A percentile compares a stretch with the other conserved stretches of the same genome.
Conservation (phyloP, 1,284 basidiomycete genomes). For the Papiliotrema nemorosa region DNA sequence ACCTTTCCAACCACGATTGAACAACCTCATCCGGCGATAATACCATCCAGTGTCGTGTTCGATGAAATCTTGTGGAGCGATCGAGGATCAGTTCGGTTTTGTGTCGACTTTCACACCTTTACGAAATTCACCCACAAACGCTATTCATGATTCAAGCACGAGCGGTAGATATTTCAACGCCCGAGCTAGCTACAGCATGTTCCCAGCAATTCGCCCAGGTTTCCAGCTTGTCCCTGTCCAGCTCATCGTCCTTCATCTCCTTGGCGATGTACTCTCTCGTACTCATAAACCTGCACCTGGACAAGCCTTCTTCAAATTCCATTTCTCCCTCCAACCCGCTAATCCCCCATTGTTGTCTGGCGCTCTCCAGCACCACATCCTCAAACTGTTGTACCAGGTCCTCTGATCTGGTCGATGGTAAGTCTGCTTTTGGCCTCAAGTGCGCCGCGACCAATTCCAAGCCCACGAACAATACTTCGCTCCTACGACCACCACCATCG, state of each 20-base stretch:
- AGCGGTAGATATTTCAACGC: too few relatives aligned
- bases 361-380: neutral
- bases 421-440: neutral
- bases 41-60: too few relatives aligned
- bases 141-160: too few relatives aligned
- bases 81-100: too few relatives aligned
- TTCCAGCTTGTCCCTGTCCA: neutral
- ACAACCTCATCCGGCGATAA: too few relatives aligned
- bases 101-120: too few relatives aligned
- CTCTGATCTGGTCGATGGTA: neutral
- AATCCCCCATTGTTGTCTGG: neutral
- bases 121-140: too few relatives aligned
- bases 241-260: neutral
- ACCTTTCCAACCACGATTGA: too few relatives aligned
- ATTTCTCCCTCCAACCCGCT: neutral
- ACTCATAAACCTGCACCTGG: neutral
- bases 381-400: neutral
- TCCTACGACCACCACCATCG: too few relatives aligned
- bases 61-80: too few relatives aligned
- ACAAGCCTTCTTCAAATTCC: neutral
- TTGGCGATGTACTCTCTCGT: constrained; percentile 3
- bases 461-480: neutral
- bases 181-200: neutral
- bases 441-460: neutral
- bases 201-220: neutral